Base-by-base conservation (phyloP, 345 rosid genomes). In the Eucalyptus erythrocorys region DNA sequence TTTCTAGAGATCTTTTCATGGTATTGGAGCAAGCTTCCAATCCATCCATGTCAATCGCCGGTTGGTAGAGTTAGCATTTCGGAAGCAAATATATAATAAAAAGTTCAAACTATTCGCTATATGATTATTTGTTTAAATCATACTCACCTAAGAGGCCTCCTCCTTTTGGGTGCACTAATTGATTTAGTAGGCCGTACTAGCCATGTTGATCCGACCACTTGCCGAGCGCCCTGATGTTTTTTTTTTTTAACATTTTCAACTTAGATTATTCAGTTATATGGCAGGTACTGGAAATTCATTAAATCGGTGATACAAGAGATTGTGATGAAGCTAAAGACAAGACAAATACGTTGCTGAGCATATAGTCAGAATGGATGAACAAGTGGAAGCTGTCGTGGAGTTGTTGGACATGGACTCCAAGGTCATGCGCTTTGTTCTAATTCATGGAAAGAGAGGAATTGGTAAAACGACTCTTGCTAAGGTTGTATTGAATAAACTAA, bases 211-310 rank as follows among this genome's bases (percentile, higher is more conserved):
- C 42, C 80, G 2, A 4, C 40, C 42, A n/a, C 42, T 16, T 32
- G 0, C 13, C 1, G 13, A 8, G 40, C 3, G 80, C 5, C 24
- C 3, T 68, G 4, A 34, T 0, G 34, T 17, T 34, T 4, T 68
- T 24, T 21, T 21, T 66, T 32, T 34, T n/a, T n/a, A n/a, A 7
- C 79, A 32, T 32, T 66, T 15, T 66, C 21, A 3, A 15, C 40
- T 66, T 66, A n/a, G 22, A 15, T 32, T 5, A 66, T 8, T 66
- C 19, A 7, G 3, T 32, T 2, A 15, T 32, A 10, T n/a, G 22
- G 79, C 79, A 66, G 40, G 79, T 0, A 66, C 6, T 7, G 40
- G 79, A 13, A 32, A 15, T 66, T 66, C 79, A 32, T 66, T 66
- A 7, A 66, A 66, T 66, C 11, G 6, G 79, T 66, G 79, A 32